Evolutionary conservation across 495 filamentous ascomycete genomes (phyloP).

Genomic region (Elasticomyces elasticus): DNA sequence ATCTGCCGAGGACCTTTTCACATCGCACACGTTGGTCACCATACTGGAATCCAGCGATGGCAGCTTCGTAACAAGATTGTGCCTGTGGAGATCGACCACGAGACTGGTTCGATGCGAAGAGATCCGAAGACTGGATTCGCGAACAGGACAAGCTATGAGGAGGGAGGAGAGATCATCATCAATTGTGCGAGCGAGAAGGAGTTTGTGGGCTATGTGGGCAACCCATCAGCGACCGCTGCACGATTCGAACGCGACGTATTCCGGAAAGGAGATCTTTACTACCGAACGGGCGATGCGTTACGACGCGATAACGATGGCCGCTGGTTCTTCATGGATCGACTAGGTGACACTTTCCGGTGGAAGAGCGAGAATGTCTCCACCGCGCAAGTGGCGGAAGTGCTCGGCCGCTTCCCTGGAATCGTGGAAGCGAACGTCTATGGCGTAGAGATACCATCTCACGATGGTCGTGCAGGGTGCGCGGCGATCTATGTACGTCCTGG

Average conservation of each 20-base stretch:
- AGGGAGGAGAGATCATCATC: conserved; percentile 69
- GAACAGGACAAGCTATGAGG: conserved; percentile 48
- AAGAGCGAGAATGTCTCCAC: conserved; percentile 63
- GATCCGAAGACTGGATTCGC: conserved; percentile 60
- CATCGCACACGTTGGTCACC: conserved; percentile 58
- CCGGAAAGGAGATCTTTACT: conserved; percentile 62
- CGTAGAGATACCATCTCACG: conserved; percentile 40
- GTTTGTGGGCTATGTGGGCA: conserved; percentile 59
- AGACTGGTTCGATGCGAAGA: conserved; percentile 51
- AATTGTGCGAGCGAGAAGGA: conserved; percentile 45
- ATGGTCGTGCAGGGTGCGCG: conserved; percentile 61
- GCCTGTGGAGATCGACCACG: conserved; percentile 58
- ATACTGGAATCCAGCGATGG: conserved; percentile 49
- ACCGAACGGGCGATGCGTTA: conserved; percentile 67
- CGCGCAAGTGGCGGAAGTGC: conserved; percentile 30
- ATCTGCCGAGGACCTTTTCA: conserved; percentile 47
- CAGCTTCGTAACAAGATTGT: conserved; percentile 44
- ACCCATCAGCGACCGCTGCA: conserved; percentile 54
- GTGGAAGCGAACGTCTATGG: conserved; percentile 34
- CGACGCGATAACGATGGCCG: conserved; percentile 54
- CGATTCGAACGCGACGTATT: conserved; percentile 65
- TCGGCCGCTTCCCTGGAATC: conserved; percentile 27
- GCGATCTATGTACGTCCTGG: conserved; percentile 27
- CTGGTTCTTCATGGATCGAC: conserved; percentile 69
- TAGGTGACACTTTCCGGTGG: conserved; percentile 94